These are phyloP conservation scores for Pseudozyma tsukubaensis DNA, from an alignment of 1,284 basidiomycete genomes.

Conservation along the genomic window DNA sequence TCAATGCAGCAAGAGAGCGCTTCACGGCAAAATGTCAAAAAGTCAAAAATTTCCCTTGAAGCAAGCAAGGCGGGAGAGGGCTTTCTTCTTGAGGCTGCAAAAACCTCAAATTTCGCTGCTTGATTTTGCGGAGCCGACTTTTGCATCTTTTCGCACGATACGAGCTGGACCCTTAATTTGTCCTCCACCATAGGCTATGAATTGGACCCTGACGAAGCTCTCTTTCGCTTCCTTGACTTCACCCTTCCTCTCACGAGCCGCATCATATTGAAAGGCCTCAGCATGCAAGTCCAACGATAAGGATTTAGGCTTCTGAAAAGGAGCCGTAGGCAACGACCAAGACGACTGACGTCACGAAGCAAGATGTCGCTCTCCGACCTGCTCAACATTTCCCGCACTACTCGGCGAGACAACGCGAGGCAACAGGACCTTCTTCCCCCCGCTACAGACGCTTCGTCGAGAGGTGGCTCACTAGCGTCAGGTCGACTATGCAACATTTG, in stretches of 20 bases:
- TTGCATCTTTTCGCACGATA: slow-evolving; percentile 22
- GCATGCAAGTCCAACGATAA: neutral
- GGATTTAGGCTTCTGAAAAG: neutral
- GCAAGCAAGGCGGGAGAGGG: neutral
- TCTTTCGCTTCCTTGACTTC: neutral
- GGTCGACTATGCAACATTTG: slow-evolving; percentile 57
- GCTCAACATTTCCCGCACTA: slow-evolving; percentile 54
- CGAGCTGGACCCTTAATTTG: slow-evolving; percentile 1
- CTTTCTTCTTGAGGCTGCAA: slow-evolving; percentile 14
- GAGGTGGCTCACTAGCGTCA: slow-evolving; percentile 8
- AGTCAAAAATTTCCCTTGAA: slow-evolving; percentile 43
- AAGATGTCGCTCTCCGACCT: slow-evolving; percentile 48
- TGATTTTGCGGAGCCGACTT: slow-evolving; percentile 28
- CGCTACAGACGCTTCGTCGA: slow-evolving; percentile 9
- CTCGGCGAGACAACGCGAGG: slow-evolving; percentile 45
- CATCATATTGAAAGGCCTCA: too few relatives aligned
- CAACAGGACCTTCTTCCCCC: slow-evolving; percentile 29
- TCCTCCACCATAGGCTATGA: too few relatives aligned
- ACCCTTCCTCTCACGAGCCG: neutral
- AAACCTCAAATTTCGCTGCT: slow-evolving; percentile 4
- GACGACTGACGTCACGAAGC: neutral
- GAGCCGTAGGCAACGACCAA: too few relatives aligned
- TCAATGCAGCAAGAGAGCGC: neutral
- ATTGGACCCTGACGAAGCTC: neutral
- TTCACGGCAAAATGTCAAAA: slow-evolving; percentile 26